Evolutionary conservation across 176 grass and related monocot genomes (phyloP).

Genomic region (Cymbopogon citratus): DNA sequence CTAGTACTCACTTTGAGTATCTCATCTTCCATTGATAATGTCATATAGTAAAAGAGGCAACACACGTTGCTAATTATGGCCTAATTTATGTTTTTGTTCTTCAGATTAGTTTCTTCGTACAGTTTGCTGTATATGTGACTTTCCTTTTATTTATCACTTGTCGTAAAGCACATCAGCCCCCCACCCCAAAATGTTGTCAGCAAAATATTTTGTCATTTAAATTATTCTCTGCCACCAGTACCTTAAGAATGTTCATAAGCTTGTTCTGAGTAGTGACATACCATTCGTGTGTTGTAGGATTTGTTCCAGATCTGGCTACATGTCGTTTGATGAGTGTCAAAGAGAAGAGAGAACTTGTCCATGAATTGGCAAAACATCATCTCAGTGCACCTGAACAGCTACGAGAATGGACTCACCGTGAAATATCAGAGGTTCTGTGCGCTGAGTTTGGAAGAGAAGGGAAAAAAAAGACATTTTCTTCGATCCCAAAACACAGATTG

Average conservation of each 20-base stretch:
- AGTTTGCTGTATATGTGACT: not conserved
- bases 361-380: constrained; percentile 46
- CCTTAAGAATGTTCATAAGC: not conserved
- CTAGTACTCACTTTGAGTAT: not conserved
- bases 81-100: not conserved
- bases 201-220: not conserved
- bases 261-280: not conserved
- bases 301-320: constrained; percentile 37
- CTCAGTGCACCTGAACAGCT: constrained; percentile 35
- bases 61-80: not conserved
- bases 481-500: constrained; percentile 28
- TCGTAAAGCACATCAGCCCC: not conserved
- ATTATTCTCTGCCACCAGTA: not conserved
- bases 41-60: not conserved
- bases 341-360: constrained; percentile 49
- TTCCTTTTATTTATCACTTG: not conserved
- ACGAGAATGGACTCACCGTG: constrained; percentile 40
- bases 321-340: constrained; percentile 42
- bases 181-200: not conserved
- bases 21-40: not conserved
- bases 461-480: constrained; percentile 2
- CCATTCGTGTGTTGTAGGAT: constrained; percentile 14
- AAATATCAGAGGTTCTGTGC: constrained; percentile 47
- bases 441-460: constrained; percentile 33
- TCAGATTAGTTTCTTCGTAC: not conserved